These are phyloP conservation scores for Aspergillus spinulosporus DNA, from an alignment of 2,329 filamentous ascomycete species.

Conservation along the genomic window DNA sequence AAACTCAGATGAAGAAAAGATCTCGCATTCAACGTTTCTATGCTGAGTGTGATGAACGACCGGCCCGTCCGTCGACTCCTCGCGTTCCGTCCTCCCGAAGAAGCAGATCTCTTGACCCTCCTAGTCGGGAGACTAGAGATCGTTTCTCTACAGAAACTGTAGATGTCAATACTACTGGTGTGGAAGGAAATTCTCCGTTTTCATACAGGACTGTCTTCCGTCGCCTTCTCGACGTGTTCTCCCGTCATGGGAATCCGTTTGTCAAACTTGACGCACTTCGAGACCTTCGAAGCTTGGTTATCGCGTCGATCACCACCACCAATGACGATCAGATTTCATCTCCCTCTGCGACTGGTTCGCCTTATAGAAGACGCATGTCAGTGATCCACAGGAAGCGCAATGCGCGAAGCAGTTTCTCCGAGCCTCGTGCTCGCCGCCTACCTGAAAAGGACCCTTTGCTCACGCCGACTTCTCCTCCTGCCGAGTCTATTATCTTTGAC, in stretches of 20 bases:
- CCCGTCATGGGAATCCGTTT: constrained; percentile 83
- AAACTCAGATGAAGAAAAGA: constrained; percentile 41
- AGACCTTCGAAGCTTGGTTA: constrained; percentile 79
- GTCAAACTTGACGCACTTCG: constrained; percentile 79
- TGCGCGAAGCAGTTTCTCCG: constrained; percentile 37
- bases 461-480: constrained; percentile 27
- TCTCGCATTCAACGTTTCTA: constrained; percentile 42
- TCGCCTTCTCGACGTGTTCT: constrained; percentile 79
- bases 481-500: constrained; percentile 34
- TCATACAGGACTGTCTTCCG: constrained; percentile 79
- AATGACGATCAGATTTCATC: constrained; percentile 38
- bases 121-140: constrained; percentile 12
- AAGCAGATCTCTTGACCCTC: constrained; percentile 37
- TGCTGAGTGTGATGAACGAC: constrained; percentile 37
- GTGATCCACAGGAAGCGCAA: constrained; percentile 20
- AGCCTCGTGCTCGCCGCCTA: constrained; percentile 18
- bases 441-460: constrained; percentile 22
- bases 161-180: neutral
- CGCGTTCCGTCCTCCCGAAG: constrained; percentile 28
- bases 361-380: constrained; percentile 10
- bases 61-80: constrained; percentile 27
- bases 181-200: constrained; percentile 53
- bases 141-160: neutral
- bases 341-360: constrained; percentile 6
- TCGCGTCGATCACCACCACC: constrained; percentile 67